These are phyloP conservation scores for Colletotrichum graminicola DNA, from an alignment of 2,329 filamentous ascomycete species.

Conservation along the genomic window DNA sequence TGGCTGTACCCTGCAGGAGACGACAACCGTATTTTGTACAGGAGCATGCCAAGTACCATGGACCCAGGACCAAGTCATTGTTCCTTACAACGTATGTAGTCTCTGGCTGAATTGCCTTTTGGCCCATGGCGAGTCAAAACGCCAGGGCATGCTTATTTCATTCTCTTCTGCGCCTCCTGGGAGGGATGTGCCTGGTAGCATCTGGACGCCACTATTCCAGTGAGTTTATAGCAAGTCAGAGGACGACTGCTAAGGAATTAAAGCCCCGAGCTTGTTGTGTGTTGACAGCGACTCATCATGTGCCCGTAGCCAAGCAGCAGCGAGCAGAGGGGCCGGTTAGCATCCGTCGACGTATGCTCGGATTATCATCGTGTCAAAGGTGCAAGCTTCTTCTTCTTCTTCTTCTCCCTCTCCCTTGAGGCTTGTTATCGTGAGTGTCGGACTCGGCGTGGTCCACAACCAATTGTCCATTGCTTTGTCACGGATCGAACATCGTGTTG, in stretches of 20 bases:
- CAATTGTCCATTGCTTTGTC: conserved; percentile 23
- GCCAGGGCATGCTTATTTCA: conserved; percentile 35
- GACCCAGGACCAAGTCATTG: neutral
- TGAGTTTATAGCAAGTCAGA: conserved; percentile 20
- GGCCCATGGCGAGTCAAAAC: conserved; percentile 32
- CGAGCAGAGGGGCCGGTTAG: conserved; percentile 31
- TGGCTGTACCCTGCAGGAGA: conserved; percentile 10
- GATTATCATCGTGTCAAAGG: too few species aligned
- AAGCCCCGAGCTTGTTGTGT: conserved; percentile 52
- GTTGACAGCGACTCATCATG: conserved; percentile 54
- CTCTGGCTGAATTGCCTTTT: conserved; percentile 17
- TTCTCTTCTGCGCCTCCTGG: conserved; percentile 9
- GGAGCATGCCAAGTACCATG: conserved; percentile 16
- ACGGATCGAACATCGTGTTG: conserved; percentile 18
- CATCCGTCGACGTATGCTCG: too few species aligned
- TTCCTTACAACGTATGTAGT: conserved; percentile 6
- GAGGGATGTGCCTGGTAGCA: conserved; percentile 47
- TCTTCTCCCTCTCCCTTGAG: neutral
- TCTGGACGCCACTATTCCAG: conserved; percentile 40
- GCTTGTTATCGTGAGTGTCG: neutral
- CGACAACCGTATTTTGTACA: conserved; percentile 3
- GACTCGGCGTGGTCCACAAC: conserved; percentile 20
- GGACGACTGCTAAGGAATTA: conserved; percentile 34
- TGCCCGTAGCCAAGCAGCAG: too few species aligned
- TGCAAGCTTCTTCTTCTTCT: neutral